Base-by-base conservation (phyloP, 2,329 filamentous ascomycete genomes). In the Aureobasidium sp. region DNA sequence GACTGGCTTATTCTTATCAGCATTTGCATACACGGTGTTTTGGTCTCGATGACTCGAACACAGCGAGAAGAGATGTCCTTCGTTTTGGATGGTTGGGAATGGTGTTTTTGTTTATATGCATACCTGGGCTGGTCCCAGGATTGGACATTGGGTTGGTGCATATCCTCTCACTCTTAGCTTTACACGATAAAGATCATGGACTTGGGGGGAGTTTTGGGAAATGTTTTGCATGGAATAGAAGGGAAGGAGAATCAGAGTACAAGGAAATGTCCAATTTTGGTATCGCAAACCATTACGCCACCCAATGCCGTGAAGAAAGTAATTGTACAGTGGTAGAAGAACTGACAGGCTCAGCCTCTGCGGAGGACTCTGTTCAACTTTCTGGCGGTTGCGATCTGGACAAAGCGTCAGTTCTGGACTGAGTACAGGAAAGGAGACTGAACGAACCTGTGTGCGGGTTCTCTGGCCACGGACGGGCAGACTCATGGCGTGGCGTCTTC, bases 381-480 rank as follows among this genome's bases (percentile, higher is more conserved):
- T 67, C 79, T 75, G 47, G 84, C 82, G 37, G 80, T 85, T 72
- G 78, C 78, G 67, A 83, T 84, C 82, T 85, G 66, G 22, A 33
- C 8, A 6, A 27, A 14, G n/a, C 19, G 27, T 52, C 42, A 62
- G 29, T 40, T 29, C 14, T 42, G n/a, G 39, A 33, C 33, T 19
- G 11, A 49, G 19, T 49, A 3, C 17, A 11, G 35, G n/a, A 27
- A 24, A 12, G 39, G 15, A 12, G n/a, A 2, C 14, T 37, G 24
- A 39, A 71, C 73, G 64, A 69, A 85, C 83, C 79, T 88, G 93
- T 72, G 80, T 90, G 72, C 90, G 87, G 63, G 94, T 97, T 69
- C 82, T 85, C 78, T 99, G 94, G 68, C 94, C 94, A 68, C 94
- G 84, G 60, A 94, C 93, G 4, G 94, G 94, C 77, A 97, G 77